Evolutionary conservation across 257 asterid species (phyloP).

Genomic region (Solanum chiquidenum): DNA sequence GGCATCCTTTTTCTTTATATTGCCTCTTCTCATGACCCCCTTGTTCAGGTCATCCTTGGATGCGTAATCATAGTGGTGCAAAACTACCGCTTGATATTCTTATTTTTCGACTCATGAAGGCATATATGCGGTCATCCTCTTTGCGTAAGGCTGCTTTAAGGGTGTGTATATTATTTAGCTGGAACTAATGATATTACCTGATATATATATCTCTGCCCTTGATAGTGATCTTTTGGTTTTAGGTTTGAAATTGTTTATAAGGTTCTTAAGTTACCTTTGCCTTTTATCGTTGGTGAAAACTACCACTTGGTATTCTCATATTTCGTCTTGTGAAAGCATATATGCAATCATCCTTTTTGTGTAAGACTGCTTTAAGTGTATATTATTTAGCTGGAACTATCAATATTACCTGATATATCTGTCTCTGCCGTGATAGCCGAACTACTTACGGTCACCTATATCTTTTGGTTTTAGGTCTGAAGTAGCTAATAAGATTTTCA

Average conservation of each 20-base stretch:
- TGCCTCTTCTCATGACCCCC: background rate
- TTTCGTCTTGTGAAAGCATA: slow-evolving; percentile 42
- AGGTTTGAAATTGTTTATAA: background rate
- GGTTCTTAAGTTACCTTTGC: background rate
- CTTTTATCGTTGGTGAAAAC: background rate
- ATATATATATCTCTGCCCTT: background rate
- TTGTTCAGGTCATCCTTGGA: slow-evolving; percentile 71
- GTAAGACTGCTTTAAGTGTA: slow-evolving; percentile 57
- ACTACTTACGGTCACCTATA: background rate
- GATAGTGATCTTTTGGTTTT: background rate
- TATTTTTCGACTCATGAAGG: slow-evolving; percentile 47
- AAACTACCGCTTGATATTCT: slow-evolving; percentile 37
- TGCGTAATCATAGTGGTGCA: slow-evolving; percentile 22
- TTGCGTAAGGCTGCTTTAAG: slow-evolving; percentile 66
- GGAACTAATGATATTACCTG: background rate
- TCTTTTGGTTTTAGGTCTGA: background rate
- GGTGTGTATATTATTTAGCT: slow-evolving; percentile 28
- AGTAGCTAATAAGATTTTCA: background rate
- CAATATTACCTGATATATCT: background rate
- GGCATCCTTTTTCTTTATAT: background rate
- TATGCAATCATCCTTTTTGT: slow-evolving; percentile 44
- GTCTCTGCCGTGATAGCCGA: background rate
- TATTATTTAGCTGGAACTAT: background rate
- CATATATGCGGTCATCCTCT: slow-evolving; percentile 56
- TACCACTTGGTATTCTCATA: slow-evolving; percentile 33